phyloP scores from a whole-genome alignment of 768 basidiomycete species.

The Amanita rubescens region DNA sequence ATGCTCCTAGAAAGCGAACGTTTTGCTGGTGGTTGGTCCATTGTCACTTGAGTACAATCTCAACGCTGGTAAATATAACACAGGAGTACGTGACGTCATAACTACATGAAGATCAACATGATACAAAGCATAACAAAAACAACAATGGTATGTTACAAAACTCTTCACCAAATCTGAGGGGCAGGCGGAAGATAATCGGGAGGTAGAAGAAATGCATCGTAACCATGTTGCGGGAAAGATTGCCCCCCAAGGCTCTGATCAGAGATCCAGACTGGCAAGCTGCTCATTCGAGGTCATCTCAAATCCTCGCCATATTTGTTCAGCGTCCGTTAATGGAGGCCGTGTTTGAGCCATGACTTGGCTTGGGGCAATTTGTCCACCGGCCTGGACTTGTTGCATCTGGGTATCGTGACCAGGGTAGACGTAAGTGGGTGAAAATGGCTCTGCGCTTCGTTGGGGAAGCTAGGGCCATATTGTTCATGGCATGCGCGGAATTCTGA shows the following conservation, averaged over 20 bases:
- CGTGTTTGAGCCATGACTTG: conserved; percentile 20
- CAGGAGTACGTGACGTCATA: conserved; percentile 1
- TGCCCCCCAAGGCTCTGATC: conserved; percentile 75
- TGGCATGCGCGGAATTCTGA: conserved; percentile 16
- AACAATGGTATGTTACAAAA: conserved; percentile 5
- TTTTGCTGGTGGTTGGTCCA: not conserved
- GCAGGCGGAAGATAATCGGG: conserved; percentile 63
- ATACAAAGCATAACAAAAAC: conserved; percentile 2
- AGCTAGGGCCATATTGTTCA: conserved; percentile 2
- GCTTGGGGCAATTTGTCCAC: conserved; percentile 18
- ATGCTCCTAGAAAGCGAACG: not conserved
- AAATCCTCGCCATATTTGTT: conserved; percentile 71
- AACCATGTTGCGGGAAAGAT: conserved; percentile 72
- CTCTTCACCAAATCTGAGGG: conserved; percentile 65
- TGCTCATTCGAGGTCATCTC: conserved; percentile 68
- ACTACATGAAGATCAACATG: not conserved
- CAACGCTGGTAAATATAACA: not conserved
- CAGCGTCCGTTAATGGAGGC: conserved; percentile 36
- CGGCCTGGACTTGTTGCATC: conserved; percentile 18
- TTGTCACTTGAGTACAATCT: not conserved
- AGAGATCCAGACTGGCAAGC: conserved; percentile 79
- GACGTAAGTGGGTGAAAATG: conserved; percentile 54
- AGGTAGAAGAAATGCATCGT: conserved; percentile 80
- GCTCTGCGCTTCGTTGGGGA: conserved; percentile 37
- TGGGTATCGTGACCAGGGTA: conserved; percentile 22